Percentiles rank a stretch among this genome's conserved stretches.
Conservation (phyloP, 371 early-diverging fungal genomes). For the Synchytrium microbalum region DNA sequence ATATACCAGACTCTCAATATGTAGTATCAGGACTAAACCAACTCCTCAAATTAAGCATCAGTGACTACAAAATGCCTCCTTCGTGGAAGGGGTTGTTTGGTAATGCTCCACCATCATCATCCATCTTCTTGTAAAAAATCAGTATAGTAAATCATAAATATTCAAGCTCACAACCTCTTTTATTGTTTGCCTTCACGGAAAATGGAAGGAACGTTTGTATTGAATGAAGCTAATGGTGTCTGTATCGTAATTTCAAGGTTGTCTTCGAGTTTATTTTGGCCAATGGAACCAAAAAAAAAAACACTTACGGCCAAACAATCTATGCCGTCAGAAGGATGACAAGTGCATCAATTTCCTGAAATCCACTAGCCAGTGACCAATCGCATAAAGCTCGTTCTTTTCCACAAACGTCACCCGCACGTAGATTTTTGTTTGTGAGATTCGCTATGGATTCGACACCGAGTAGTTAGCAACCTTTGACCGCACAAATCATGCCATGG, state of each 20-base stretch:
- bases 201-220: too few relatives aligned
- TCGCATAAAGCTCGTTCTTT: constrained; percentile 14
- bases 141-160: too few relatives aligned
- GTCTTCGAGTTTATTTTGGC: too few relatives aligned
- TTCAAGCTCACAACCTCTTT: too few relatives aligned
- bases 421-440: constrained; percentile 10
- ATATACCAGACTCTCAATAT: background rate
- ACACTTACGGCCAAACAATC: background rate
- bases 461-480: background rate
- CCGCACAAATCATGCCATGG: background rate
- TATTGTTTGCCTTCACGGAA: too few relatives aligned
- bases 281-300: background rate
- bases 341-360: constrained; percentile 13
- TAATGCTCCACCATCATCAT: background rate
- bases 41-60: background rate
- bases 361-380: constrained; percentile 24
- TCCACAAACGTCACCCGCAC: constrained; percentile 13
- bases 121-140: background rate
- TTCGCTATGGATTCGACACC: background rate
- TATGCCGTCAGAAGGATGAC: constrained; percentile 8
- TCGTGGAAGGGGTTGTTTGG: background rate
- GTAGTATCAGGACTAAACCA: background rate
- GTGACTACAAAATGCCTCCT: background rate
- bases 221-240: too few relatives aligned
- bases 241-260: too few relatives aligned